A percentile compares a stretch with the other conserved stretches of the same genome.
Evolutionary conservation across 352 stramenopile species (phyloP).

Genomic region (Pythium phragmiticola): DNA sequence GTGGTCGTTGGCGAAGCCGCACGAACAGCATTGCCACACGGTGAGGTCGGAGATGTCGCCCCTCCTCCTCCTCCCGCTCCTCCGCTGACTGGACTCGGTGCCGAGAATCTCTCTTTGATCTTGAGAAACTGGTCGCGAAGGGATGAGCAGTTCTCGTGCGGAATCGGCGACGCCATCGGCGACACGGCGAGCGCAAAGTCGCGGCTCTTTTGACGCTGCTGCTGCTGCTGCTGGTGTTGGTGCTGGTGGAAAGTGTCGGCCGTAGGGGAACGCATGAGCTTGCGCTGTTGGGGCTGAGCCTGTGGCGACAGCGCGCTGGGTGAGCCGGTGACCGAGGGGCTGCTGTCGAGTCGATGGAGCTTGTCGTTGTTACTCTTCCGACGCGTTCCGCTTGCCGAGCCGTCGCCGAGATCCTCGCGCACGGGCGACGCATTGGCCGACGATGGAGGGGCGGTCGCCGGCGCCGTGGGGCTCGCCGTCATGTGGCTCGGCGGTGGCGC

Average conservation of each 20-base stretch:
- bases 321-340: neutral
- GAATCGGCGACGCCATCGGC: constrained; percentile 35
- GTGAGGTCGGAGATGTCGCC: neutral
- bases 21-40: constrained; percentile 6
- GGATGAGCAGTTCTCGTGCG: constrained; percentile 67
- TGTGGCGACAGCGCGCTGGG: constrained; percentile 1
- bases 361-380: constrained; percentile 30
- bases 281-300: constrained; percentile 14
- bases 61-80: constrained; percentile 1
- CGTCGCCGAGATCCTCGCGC: constrained; percentile 7
- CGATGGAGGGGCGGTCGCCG: neutral
- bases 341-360: constrained; percentile 8
- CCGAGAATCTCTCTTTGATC: constrained; percentile 76
- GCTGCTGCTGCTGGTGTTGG: constrained; percentile 14
- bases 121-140: constrained; percentile 80
- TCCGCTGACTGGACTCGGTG: constrained; percentile 28
- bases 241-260: constrained; percentile 19
- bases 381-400: neutral
- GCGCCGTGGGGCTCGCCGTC: constrained; percentile 12
- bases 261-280: constrained; percentile 31
- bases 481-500: constrained; percentile 7
- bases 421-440: neutral
- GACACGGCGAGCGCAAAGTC: constrained; percentile 57
- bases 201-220: constrained; percentile 41
- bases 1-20: constrained; percentile 1